These are phyloP conservation scores for Martensiomyces pterosporus DNA, from an alignment of 192 early-diverging fungal species.

Conservation along the genomic window DNA sequence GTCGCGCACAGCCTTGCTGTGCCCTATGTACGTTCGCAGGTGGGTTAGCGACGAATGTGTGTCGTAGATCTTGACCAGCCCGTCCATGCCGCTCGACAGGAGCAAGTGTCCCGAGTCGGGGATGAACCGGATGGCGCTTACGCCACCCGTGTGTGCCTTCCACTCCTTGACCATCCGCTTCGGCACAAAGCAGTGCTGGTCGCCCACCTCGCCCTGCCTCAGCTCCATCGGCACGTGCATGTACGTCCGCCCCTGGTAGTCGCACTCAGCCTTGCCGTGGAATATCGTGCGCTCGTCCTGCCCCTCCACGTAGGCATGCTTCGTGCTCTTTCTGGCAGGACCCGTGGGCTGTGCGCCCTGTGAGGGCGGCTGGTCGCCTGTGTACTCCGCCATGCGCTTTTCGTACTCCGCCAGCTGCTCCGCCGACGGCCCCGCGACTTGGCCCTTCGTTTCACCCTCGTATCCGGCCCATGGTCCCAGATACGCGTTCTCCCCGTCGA, in stretches of 20 bases:
- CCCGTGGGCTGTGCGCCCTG: neutral
- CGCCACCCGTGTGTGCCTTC: slow-evolving; percentile 88
- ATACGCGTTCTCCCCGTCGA: slow-evolving; percentile 75
- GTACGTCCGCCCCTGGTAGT: slow-evolving; percentile 94
- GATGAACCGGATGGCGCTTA: slow-evolving; percentile 86
- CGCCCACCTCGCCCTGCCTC: slow-evolving; percentile 67
- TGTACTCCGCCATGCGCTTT: slow-evolving; percentile 11
- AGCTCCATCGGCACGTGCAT: slow-evolving; percentile 93
- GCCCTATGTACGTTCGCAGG: slow-evolving; percentile 85
- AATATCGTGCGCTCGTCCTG: slow-evolving; percentile 78
- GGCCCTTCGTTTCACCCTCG: slow-evolving; percentile 72
- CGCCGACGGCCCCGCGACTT: slow-evolving; percentile 52
- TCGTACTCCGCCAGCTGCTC: slow-evolving; percentile 50
- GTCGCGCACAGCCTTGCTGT: slow-evolving; percentile 90
- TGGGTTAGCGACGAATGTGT: slow-evolving; percentile 84
- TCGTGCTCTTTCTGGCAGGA: slow-evolving; percentile 26
- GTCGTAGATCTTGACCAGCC: slow-evolving; percentile 95
- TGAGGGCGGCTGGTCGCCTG: neutral
- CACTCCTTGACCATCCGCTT: slow-evolving; percentile 86
- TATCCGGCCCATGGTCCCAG: slow-evolving; percentile 95
- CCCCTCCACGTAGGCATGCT: slow-evolving; percentile 28
- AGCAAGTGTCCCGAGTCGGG: slow-evolving; percentile 88
- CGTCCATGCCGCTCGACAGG: slow-evolving; percentile 89
- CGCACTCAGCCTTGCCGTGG: slow-evolving; percentile 80
- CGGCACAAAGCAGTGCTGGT: slow-evolving; percentile 79